These are phyloP conservation scores for Beauveria pseudobassiana DNA, from an alignment of 2,329 filamentous ascomycete species.

Conservation along the genomic window DNA sequence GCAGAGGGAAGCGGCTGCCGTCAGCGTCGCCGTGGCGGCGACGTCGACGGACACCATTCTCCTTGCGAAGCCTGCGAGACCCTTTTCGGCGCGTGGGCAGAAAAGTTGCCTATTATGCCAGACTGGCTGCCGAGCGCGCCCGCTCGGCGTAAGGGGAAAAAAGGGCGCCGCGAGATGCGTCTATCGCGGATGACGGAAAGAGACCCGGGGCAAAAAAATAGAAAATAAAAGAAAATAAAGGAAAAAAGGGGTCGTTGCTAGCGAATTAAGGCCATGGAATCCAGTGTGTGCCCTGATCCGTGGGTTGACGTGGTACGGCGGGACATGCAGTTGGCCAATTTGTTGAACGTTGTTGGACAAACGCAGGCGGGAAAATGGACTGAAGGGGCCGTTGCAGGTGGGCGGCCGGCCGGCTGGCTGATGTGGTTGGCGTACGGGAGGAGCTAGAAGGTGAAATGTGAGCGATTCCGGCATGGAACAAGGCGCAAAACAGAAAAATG, in stretches of 20 bases:
- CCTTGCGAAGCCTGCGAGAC: background rate
- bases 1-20: constrained; percentile 28
- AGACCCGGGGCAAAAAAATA: background rate
- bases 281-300: background rate
- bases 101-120: too few relatives aligned
- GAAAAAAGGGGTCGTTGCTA: background rate
- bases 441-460: background rate
- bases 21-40: constrained; percentile 18
- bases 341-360: background rate
- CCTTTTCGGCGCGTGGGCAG: too few relatives aligned
- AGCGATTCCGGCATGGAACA: background rate
- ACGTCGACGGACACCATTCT: constrained; percentile 9
- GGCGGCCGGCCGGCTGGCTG: background rate
- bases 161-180: background rate
- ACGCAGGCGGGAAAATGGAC: background rate
- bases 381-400: background rate
- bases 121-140: too few relatives aligned
- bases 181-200: background rate
- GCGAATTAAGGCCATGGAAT: constrained; percentile 3
- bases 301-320: background rate
- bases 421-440: background rate
- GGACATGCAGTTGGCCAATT: background rate
- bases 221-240: background rate
- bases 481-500: too few relatives aligned
- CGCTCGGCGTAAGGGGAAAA: too few relatives aligned